Conservation (phyloP, 1,284 basidiomycete genomes). For the Trichosporon faecale region DNA sequence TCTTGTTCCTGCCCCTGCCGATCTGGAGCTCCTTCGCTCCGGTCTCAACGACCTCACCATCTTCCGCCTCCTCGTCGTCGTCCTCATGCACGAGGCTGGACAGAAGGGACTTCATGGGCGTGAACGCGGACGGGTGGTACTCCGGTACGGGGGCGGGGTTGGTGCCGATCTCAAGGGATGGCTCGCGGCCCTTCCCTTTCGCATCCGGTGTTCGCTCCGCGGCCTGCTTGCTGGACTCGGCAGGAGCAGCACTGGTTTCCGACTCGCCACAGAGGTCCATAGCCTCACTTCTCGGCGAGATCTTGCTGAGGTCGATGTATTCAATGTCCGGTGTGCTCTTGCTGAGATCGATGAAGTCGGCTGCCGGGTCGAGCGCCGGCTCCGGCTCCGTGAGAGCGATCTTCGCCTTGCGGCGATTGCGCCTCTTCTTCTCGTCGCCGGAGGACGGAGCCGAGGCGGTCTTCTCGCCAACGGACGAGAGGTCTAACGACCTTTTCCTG, state of each 20-base stretch:
- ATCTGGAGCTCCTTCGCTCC: neutral
- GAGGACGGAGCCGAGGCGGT: neutral
- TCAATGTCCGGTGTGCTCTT: neutral
- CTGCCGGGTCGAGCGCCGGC: neutral
- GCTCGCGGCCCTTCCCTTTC: slow-evolving; percentile 8
- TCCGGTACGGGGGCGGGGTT: neutral
- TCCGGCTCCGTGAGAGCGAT: neutral
- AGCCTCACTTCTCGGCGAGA: neutral
- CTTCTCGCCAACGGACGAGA: neutral
- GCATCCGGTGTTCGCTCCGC: neutral
- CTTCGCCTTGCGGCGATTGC: neutral
- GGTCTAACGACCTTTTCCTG: neutral
- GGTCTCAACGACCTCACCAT: neutral
- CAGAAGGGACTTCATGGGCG: slow-evolving; percentile 15
- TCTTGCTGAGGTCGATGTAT: neutral
- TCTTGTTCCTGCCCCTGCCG: neutral
- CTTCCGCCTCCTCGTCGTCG: neutral
- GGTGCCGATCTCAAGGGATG: neutral
- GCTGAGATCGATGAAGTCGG: slow-evolving; percentile 13
- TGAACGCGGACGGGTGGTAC: slow-evolving; percentile 11
- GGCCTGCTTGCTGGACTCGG: neutral
- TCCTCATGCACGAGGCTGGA: neutral
- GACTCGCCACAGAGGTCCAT: neutral
- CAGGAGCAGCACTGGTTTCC: neutral
- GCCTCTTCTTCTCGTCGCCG: slow-evolving; percentile 2